Base-by-base conservation (phyloP, 441 rosid species). In the Syzygium syzygioides region DNA sequence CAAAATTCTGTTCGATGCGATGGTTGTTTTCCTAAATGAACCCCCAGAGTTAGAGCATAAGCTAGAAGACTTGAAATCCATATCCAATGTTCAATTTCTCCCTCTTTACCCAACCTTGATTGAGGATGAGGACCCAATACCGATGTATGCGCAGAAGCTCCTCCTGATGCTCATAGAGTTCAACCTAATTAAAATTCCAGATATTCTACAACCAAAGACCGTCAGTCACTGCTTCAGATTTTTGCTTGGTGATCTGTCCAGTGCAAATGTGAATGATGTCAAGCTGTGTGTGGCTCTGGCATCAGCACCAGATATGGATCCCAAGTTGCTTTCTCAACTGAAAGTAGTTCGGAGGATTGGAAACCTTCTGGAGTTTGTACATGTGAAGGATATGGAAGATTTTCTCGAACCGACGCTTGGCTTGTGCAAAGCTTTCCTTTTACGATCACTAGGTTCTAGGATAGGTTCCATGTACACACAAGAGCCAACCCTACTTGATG, bases 81-180 rank as follows among this genome's bases (percentile, higher is more conserved):
- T 97, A 90, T 94, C 99, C 89, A 95, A 94, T 90, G 87, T 91
- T 85, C 98, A 95, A 92, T 98, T 97, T 93, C 98, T 98, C 85
- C 99, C 99, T 48, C 95, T 97, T 79, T 97, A 98, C 91, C 99
- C 99, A 87, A 88, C 94, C 89, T 89, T 98, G 91, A 95, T 96
- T 92, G 98, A 95, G 92, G 99, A 98, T 90, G 99, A 98, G 93
- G 99, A 98, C 90, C 99, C 98, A 76, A 97, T 97, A 89, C 99
- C 99, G 87, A 97, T 97, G 92, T 96, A 97, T 90, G 98, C 99
- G 0, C 99, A 98, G 92, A 98, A 96, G 95, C 97, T 98, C 86
- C 97, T 98, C 34, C 94, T 98, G 92, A 97, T 97, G 98, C 97
- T 97, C 56, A 96, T 97, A 55, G 99, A 97, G 91, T 93, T 93